Percentiles rank a stretch among this genome's conserved stretches.
phyloP scores from a whole-genome alignment of 441 rosid genomes.

The Capsella rubella region DNA sequence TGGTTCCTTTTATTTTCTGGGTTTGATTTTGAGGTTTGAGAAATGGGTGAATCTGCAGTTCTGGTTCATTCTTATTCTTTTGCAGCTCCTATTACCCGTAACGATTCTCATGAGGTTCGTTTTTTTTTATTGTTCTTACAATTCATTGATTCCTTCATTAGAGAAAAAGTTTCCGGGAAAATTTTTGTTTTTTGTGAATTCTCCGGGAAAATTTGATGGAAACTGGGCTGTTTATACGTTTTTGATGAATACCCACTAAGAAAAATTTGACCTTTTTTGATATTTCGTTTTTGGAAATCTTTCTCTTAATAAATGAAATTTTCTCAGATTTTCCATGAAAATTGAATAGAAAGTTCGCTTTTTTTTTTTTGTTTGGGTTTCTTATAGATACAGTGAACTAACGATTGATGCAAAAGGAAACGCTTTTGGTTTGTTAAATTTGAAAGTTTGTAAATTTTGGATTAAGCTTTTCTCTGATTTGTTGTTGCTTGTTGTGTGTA shows the following conservation, averaged over 20 bases:
- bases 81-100: slow-evolving; percentile 44
- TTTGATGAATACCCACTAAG: slow-evolving; percentile 16
- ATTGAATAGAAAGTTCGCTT: neutral
- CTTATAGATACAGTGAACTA: neutral
- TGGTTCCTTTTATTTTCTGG: neutral
- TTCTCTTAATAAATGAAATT: neutral
- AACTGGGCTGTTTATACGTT: slow-evolving; percentile 18
- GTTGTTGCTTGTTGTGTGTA: neutral
- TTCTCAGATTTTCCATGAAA: slow-evolving; percentile 11
- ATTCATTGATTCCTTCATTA: neutral
- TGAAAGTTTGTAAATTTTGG: slow-evolving; percentile 17
- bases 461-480: slow-evolving; percentile 7
- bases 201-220: slow-evolving; percentile 10
- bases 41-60: slow-evolving; percentile 48
- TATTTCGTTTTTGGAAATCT: neutral
- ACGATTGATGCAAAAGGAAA: neutral
- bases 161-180: neutral
- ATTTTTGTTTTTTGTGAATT: neutral
- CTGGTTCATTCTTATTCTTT: slow-evolving; percentile 46
- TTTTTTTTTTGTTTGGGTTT: neutral
- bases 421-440: slow-evolving; percentile 1
- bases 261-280: neutral
- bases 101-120: slow-evolving; percentile 46
- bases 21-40: slow-evolving; percentile 20
- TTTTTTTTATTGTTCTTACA: neutral